Conservation (phyloP, 352 stramenopile genomes). For the Globisporangium uncinulatum region DNA sequence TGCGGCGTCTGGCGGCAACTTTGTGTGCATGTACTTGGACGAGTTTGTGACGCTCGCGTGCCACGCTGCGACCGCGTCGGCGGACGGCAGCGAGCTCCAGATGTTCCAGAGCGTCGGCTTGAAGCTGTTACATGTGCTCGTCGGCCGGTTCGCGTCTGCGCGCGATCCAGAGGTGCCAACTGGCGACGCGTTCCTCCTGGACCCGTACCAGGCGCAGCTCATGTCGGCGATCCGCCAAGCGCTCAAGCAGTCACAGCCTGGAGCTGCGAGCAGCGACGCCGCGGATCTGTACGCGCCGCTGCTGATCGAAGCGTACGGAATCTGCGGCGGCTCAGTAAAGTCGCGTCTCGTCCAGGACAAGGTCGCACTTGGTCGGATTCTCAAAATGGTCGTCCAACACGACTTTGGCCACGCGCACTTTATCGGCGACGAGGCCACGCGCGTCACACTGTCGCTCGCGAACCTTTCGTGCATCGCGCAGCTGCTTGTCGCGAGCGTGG, state of each 20-base stretch:
- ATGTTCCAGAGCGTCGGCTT: slow-evolving; percentile 75
- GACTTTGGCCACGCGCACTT: slow-evolving; percentile 65
- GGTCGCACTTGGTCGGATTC: slow-evolving; percentile 53
- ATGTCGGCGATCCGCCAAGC: slow-evolving; percentile 73
- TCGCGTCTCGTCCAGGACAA: slow-evolving; percentile 67
- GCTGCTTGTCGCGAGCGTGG: slow-evolving; percentile 40
- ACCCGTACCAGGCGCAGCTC: slow-evolving; percentile 82
- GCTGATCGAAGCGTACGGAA: slow-evolving; percentile 56
- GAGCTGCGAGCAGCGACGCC: slow-evolving; percentile 9
- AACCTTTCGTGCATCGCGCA: slow-evolving; percentile 61
- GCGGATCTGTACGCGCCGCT: slow-evolving; percentile 59
- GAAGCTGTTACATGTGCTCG: slow-evolving; percentile 57
- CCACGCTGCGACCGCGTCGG: slow-evolving; percentile 64
- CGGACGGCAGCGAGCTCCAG: slow-evolving; percentile 63
- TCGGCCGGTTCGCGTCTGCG: slow-evolving; percentile 47
- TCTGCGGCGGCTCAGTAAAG: slow-evolving; percentile 48
- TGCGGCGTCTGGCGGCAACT: slow-evolving; percentile 31
- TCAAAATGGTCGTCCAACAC: slow-evolving; percentile 47
- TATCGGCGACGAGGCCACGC: slow-evolving; percentile 52
- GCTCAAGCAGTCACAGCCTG: slow-evolving; percentile 44
- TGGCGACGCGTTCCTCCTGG: slow-evolving; percentile 53
- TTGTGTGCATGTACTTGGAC: slow-evolving; percentile 84
- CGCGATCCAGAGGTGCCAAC: slow-evolving; percentile 64
- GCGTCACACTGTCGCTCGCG: slow-evolving; percentile 44
- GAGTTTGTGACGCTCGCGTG: slow-evolving; percentile 84